Percentiles rank a stretch among this genome's conserved stretches.
Evolutionary conservation across 345 rosid species (phyloP).

Genomic region (Cardamine chenopodiifolia): DNA sequence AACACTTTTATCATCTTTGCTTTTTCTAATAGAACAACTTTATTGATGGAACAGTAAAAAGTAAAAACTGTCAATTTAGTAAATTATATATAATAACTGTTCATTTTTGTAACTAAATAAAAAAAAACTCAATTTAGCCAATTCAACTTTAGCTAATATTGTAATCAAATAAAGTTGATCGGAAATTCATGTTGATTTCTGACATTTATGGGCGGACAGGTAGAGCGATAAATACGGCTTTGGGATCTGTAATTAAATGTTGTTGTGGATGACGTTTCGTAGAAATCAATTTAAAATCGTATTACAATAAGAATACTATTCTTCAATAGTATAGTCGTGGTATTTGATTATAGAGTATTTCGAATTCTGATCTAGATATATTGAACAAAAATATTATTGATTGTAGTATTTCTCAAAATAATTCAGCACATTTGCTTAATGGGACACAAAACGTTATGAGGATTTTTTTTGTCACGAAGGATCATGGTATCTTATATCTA

Average conservation of each 20-base stretch:
- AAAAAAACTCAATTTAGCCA: too few species aligned
- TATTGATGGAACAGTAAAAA: too few species aligned
- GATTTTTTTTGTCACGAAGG: background rate
- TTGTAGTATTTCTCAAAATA: background rate
- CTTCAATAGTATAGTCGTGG: background rate
- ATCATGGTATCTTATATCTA: too few species aligned
- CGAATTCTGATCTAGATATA: background rate
- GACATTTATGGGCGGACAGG: constrained; percentile 37
- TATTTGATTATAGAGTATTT: background rate
- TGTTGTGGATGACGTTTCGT: constrained; percentile 37
- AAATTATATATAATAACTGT: too few species aligned
- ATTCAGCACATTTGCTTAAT: background rate
- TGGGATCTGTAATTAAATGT: constrained; percentile 40
- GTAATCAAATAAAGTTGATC: constrained; percentile 36
- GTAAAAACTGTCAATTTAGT: too few species aligned
- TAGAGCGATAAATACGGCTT: constrained; percentile 40
- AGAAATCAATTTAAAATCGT: constrained; percentile 17
- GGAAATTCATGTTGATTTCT: constrained; percentile 46
- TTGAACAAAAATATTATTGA: background rate
- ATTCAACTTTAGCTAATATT: constrained; percentile 10
- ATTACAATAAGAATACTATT: background rate
- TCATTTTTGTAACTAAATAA: too few species aligned
- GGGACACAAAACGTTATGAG: background rate
- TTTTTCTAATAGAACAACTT: too few species aligned
- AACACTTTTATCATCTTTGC: too few species aligned